phyloP scores from a whole-genome alignment of 805 yeast genomes.

The Schwanniomyces vanrijiae region DNA sequence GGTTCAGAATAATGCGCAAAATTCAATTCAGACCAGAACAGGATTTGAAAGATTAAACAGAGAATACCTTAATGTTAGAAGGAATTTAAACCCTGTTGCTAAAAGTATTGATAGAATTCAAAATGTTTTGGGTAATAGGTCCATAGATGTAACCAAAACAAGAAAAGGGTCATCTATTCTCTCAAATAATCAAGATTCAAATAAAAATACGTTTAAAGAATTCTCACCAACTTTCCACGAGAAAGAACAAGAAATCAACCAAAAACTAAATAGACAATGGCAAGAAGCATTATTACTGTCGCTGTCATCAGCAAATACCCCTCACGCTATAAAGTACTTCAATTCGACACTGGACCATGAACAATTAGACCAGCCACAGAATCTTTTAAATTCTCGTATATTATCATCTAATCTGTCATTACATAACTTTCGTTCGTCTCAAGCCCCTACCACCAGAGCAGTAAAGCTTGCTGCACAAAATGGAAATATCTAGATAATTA shows the following conservation, averaged over 20 bases:
- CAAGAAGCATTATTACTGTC: slow-evolving; percentile 35
- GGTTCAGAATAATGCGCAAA: slow-evolving; percentile 34
- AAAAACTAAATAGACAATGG: slow-evolving; percentile 34
- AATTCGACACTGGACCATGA: slow-evolving; percentile 8
- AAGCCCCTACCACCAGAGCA: slow-evolving; percentile 34
- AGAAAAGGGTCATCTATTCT: slow-evolving; percentile 7
- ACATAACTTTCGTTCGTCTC: slow-evolving; percentile 16
- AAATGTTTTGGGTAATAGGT: slow-evolving; percentile 15
- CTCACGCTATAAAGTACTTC: slow-evolving; percentile 1
- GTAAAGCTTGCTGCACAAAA: slow-evolving; percentile 30
- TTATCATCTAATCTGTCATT: slow-evolving; percentile 12
- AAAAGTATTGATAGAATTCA: slow-evolving; percentile 58
- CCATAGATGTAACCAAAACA: slow-evolving; percentile 24
- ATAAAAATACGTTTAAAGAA: slow-evolving; percentile 34
- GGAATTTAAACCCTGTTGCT: slow-evolving; percentile 69
- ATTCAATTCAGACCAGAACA: slow-evolving; percentile 62
- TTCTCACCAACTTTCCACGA: slow-evolving; percentile 32
- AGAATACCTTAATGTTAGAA: slow-evolving; percentile 67
- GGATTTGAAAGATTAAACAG: slow-evolving; percentile 77
- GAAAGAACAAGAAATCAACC: slow-evolving; percentile 26
- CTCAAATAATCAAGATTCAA: slow-evolving; percentile 6
- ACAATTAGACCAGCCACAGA: slow-evolving; percentile 9
- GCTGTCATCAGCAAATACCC: slow-evolving; percentile 9
- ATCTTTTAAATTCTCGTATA: slow-evolving; percentile 22
- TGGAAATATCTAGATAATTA: slow-evolving; percentile 7